Evolutionary conservation across 1,139 yeast species (phyloP), one percentile per base, ranked within the genome.

Genomic region (Kurtzmaniella quercitrusa): DNA sequence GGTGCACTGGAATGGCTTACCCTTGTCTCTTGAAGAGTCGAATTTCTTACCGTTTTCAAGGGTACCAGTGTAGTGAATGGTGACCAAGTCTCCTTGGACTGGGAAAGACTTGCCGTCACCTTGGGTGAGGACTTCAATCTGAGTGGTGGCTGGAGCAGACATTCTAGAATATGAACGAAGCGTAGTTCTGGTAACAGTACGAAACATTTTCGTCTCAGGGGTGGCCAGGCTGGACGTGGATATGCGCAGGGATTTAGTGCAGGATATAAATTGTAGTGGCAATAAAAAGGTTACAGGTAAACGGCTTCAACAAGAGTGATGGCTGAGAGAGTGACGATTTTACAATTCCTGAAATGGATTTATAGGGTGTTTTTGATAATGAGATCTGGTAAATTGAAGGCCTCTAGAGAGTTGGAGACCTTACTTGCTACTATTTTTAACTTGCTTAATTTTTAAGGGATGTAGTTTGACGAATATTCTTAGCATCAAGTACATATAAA

Each of bases 1-100:
- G 66, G 74, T 73, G 68, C 95, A 86, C 65, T 88, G 89, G 82
- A 93, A 91, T 52, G 98, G 97, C 68, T 83, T 79, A 59, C 95
- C 94, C 71, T 97, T 84, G 74, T 86, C 95, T 57, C 90, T 79
- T 41, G 97, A 90, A 46, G 96, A 87, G 70, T 93, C 98, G 64
- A 93, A 93, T 70, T 88, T 89, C 72, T 85, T 86, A 58, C 98
- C 98, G 65, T 86, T 85, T 67, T 87, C 94, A 59, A 93, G 78
- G 44, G 95, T 89, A 56, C 98, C 98, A 44, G 87, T 85, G 80
- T 93, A 93, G 74, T 93, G 98, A 62, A 93, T 93, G 53, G 93
- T 82, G 52, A 91, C 94, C 53, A 75, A 70, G 70, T 90, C 96
- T 56, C 97, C 97, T 41, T 73, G 65, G 67, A 83, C 75, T 59